phyloP scores from a whole-genome alignment of 129 eudicot species.

The Oenanthe sinensis region DNA sequence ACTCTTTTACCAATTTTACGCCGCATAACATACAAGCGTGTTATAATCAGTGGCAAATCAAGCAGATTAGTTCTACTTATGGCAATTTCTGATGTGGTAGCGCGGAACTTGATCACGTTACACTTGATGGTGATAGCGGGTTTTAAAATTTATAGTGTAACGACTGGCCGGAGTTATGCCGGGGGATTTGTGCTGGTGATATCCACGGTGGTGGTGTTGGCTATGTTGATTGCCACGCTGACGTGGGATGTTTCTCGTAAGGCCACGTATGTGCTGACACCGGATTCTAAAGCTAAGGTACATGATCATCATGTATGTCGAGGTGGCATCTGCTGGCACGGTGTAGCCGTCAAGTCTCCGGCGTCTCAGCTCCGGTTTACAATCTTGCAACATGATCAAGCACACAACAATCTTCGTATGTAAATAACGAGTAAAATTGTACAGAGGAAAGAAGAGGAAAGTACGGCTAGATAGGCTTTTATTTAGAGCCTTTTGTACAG shows the following conservation, averaged over 20 bases:
- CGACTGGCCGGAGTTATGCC: slow-evolving; percentile 50
- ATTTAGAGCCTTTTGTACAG: not conserved
- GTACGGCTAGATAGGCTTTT: not conserved
- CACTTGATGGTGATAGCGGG: slow-evolving; percentile 59
- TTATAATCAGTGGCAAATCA: not conserved
- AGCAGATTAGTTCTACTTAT: slow-evolving; percentile 10
- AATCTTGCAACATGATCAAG: slow-evolving; percentile 45
- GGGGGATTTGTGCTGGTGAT: slow-evolving; percentile 43
- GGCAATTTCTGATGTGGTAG: slow-evolving; percentile 67
- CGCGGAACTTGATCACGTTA: slow-evolving; percentile 46
- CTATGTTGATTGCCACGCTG: slow-evolving; percentile 42
- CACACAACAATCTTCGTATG: not conserved
- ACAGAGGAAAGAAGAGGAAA: not conserved
- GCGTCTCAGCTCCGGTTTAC: slow-evolving; percentile 67
- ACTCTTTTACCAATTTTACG: not conserved
- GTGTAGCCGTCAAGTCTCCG: slow-evolving; percentile 77
- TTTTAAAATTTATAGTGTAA: slow-evolving; percentile 52
- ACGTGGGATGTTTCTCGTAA: slow-evolving; percentile 80
- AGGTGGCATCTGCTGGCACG: slow-evolving; percentile 95
- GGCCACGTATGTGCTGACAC: slow-evolving; percentile 38
- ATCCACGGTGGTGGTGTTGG: slow-evolving; percentile 52
- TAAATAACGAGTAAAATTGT: not conserved
- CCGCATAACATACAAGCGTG: not conserved
- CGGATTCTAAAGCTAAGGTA: slow-evolving; percentile 12
- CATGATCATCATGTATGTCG: slow-evolving; percentile 57